Base-by-base conservation (phyloP, 2,329 filamentous ascomycete genomes). In the Trichoderma koningiopsis region DNA sequence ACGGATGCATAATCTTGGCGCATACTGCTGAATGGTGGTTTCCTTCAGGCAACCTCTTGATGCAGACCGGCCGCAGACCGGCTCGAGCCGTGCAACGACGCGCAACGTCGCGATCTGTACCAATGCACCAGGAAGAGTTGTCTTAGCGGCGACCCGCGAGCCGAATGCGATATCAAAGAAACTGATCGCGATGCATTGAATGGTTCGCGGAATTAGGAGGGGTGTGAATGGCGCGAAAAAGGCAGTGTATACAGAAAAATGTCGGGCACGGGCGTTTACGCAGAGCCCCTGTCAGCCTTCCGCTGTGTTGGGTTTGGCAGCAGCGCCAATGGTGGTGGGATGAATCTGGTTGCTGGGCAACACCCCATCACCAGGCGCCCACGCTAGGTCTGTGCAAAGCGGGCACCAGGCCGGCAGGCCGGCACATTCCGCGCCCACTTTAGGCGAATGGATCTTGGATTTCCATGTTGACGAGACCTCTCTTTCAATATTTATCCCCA, bases 301-400 rank as follows among this genome's bases (percentile, higher is more conserved):
- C 52, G 67, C 52, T 49, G 22, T 53, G 27, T 49, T 47, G 53
- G 58, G 60, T 33, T 29, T 55, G 68, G 55, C 53, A 35, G 57
- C 24, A 29, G 22, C 67, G 52, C 24, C 7, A 56, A 31, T 16
- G 37, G 59, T 8, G 22, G 53, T 55, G 68, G 53, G 61, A 47
- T 69, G 61, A 16, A 29, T 27, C 43, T 14, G 61, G 68, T 69
- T 69, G 68, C 68, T 66, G 61, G 62, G 68, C 68, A 69, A 69
- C 68, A n/a, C 24, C n/a, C 35, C 35, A 56, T 57, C 64, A 22
- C 24, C 59, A 67, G 40, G 61, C 53, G 55, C 68, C 55, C 16
- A 66, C 49, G 53, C 27, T 24, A 66, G 58, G 63, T 13, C 62
- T 64, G 5, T 8, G 47, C 10, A 24, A 13, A 16, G 22, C n/a